Evolutionary conservation across 129 eudicot species (phyloP), one percentile per base, ranked within the genome.

Genomic region (Helianthus tuberosus): DNA sequence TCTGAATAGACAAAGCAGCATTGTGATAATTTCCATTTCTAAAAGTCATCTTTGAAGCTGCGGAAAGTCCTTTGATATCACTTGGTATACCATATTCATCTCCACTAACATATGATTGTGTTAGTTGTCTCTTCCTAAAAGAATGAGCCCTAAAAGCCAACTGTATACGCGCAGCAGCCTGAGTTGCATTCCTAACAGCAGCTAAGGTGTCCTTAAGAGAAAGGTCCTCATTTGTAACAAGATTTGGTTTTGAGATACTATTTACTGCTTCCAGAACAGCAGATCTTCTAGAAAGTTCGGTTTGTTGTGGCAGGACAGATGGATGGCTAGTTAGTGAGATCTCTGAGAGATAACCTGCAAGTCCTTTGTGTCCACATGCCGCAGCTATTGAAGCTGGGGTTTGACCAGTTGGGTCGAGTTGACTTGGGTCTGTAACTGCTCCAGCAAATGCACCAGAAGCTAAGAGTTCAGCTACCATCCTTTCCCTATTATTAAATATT

Each of bases 151-250:
- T 87, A 43, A 95, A 91, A 55, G 99, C 99, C 52, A 94, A 84
- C 74, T 95, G 99, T 72, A 95, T 95, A 5, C 94, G 92, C 8
- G 99, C 99, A 80, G 99, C 99, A 36, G 99, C 99, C 79, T 89
- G 96, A 60, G 96, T 79, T 55, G 81, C 87, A 82, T 91, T 95
- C 43, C 99, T 79, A 52, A 88, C 91, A 38, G 96, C 99, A 71
- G 94, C 96, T 71, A 95, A 84, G 44, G 91, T 79, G 58, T 83
- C 83, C 59, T 79, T 85, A 46, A 91, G 86, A 72, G 89, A 88
- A 64, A 68, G 80, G 74, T 91, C 97, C 74, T 86, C 99, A 43
- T 63, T 71, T 61, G 84, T 50, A 36, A 72, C 54, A 51, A 82
- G 35, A 78, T 48, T 82, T 46, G 54, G 65, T 15, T 64, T 75